Evolutionary conservation across 305 asterid genomes (phyloP).

Genomic region (Salvia sclarea): DNA sequence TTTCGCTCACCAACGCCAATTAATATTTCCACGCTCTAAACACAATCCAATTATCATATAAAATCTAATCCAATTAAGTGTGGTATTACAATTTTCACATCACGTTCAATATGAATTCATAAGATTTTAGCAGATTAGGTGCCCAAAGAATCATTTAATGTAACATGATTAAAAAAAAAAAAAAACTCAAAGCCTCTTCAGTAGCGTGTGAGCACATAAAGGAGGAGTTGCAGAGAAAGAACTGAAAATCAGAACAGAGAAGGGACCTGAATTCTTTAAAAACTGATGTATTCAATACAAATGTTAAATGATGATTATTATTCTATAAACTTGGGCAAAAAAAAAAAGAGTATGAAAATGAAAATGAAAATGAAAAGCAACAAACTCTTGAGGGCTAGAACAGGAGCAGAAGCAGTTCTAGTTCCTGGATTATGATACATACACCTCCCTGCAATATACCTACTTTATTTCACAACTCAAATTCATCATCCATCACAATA

Average conservation of each 20-base stretch:
- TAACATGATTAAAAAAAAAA: not conserved
- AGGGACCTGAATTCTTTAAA: not conserved
- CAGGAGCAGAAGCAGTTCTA: constrained; percentile 41
- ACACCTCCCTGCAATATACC: constrained; percentile 46
- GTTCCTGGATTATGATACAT: constrained; percentile 52
- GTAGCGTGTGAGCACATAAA: not conserved
- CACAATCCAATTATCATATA: not conserved
- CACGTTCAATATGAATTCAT: not conserved
- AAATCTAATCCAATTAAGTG: not conserved
- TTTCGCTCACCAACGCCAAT: too few relatives aligned
- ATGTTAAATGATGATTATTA: constrained; percentile 44
- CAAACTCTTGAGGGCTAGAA: constrained; percentile 33
- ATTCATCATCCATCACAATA: constrained; percentile 38
- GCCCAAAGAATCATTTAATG: not conserved
- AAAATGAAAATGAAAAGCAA: constrained; percentile 43
- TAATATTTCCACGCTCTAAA: not conserved
- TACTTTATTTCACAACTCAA: constrained; percentile 56
- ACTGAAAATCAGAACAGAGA: not conserved
- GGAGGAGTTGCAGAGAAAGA: not conserved
- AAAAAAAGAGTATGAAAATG: constrained; percentile 37
- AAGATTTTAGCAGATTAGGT: not conserved
- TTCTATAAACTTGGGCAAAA: constrained; percentile 38
- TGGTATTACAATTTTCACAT: not conserved
- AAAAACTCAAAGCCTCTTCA: too few relatives aligned
- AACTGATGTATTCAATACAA: constrained; percentile 34